Evolutionary conservation across 306 rosid species (phyloP), one percentile per base, ranked within the genome.

Genomic region (Cyamopsis tetragonoloba): DNA sequence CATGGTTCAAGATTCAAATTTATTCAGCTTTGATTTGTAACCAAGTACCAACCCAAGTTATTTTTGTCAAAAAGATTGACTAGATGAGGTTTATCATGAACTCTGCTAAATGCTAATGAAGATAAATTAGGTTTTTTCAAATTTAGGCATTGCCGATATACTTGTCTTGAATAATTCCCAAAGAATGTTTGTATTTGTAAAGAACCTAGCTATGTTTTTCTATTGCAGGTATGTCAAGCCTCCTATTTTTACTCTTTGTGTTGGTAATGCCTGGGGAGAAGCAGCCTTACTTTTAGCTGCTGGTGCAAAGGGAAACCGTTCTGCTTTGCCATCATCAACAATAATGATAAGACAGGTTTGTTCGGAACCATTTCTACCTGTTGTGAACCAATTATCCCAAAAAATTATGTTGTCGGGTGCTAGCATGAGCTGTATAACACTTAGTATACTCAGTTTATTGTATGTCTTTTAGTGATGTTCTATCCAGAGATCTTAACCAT

Each of bases 201-300:
- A n/a, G n/a, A n/a, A 74, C 61, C 42, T 51, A 26, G 53, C 47
- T 71, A 26, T 43, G 44, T 32, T 75, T 26, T 62, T 68, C 47
- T 62, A 26, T 63, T 55, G 57, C 77, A 95, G 99, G 53, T 85
- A 85, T 69, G 89, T 91, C 62, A 88, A 86, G 70, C 87, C 99
- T 46, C 92, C 99, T 14, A 85, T 95, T 74, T 95, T 90, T 73
- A 95, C 99, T 28, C 90, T 95, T 0, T 90, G 97, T 72, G 95
- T 95, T 48, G 99, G 97, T 61, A 95, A 90, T 75, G 97, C 97
- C 62, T 95, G 99, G 99, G 99, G 97, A 71, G 99, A 95, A 87
- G 97, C 99, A 50, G 97, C 99, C 48, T 79, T 95, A 77, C 99
- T 95, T 72, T 85, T 95, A 84, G 95, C 99, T 68, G 80, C 99